A percentile compares a stretch with the other conserved stretches of the same genome.
phyloP scores from a whole-genome alignment of 139 green algal species.

The Coelastrella sp. region DNA sequence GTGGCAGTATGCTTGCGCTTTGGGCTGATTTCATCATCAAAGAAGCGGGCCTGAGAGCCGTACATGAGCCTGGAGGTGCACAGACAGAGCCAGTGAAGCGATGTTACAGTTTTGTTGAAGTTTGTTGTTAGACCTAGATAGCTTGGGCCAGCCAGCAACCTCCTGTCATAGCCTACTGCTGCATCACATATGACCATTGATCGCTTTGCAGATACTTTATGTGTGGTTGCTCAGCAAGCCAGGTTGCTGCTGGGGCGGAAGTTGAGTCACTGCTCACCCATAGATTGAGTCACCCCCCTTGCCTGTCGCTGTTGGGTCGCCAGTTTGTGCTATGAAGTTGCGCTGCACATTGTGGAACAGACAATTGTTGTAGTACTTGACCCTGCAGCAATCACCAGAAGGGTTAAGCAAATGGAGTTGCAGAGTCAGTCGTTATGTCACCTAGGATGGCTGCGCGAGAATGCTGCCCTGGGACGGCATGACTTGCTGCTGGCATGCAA shows the following conservation, averaged over 20 bases:
- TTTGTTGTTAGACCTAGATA: too few species aligned
- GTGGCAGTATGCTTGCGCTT: conserved; percentile 86
- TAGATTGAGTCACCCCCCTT: conserved; percentile 92
- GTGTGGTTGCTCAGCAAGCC: too few species aligned
- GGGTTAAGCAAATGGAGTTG: background rate
- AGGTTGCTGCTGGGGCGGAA: too few species aligned
- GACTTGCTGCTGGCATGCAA: background rate
- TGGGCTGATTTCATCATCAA: conserved; percentile 94
- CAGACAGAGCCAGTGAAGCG: background rate
- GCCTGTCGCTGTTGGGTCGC: conserved; percentile 92
- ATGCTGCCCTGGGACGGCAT: background rate
- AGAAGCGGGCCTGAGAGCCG: conserved; percentile 91
- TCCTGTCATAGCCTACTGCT: too few species aligned
- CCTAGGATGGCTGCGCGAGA: background rate
- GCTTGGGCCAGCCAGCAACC: too few species aligned
- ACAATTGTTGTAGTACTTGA: conserved; percentile 96
- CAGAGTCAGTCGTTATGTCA: too few species aligned
- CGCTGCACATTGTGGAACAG: conserved; percentile 93
- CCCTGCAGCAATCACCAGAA: conserved; percentile 58
- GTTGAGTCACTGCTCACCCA: conserved; percentile 53
- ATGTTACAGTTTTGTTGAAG: too few species aligned
- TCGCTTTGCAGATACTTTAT: too few species aligned
- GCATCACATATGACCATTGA: too few species aligned
- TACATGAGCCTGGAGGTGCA: conserved; percentile 77
- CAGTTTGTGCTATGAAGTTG: conserved; percentile 92